Conservation (phyloP, 345 rosid species). For the Salix arbutifolia region DNA sequence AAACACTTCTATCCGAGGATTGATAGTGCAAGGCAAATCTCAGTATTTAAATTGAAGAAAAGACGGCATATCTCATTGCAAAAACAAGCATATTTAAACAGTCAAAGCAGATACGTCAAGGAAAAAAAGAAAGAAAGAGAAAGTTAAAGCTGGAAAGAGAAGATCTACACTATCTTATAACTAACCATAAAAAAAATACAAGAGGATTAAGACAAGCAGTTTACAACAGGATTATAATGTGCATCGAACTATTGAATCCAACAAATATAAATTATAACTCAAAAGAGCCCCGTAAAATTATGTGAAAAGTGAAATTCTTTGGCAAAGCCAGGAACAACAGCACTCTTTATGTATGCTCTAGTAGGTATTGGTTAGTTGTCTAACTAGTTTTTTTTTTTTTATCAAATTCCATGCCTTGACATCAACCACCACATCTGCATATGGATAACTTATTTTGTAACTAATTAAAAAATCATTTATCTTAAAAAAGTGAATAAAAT, state of each 20-base stretch:
- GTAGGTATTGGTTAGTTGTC: background rate
- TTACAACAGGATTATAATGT: background rate
- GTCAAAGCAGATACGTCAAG: background rate
- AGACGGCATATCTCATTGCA: background rate
- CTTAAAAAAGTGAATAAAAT: background rate
- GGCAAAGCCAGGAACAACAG: background rate
- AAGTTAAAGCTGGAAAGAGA: background rate
- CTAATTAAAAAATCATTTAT: background rate
- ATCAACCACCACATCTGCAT: slow-evolving; percentile 6
- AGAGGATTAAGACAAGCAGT: background rate
- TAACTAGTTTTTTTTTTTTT: background rate
- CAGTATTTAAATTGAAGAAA: background rate
- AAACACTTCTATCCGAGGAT: background rate
- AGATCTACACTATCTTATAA: background rate
- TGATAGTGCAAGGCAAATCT: background rate
- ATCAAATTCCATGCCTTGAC: background rate
- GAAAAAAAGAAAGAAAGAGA: background rate
- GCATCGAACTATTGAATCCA: background rate
- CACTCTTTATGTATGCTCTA: background rate
- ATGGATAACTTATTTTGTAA: background rate
- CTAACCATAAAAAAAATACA: background rate
- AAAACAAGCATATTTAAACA: background rate
- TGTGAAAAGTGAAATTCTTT: background rate
- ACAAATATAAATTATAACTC: background rate
- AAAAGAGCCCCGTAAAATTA: background rate